A percentile compares a stretch with the other conserved stretches of the same genome.
Conservation (phyloP, 2,329 filamentous ascomycete genomes). For the Hymenoscyphus albidus region DNA sequence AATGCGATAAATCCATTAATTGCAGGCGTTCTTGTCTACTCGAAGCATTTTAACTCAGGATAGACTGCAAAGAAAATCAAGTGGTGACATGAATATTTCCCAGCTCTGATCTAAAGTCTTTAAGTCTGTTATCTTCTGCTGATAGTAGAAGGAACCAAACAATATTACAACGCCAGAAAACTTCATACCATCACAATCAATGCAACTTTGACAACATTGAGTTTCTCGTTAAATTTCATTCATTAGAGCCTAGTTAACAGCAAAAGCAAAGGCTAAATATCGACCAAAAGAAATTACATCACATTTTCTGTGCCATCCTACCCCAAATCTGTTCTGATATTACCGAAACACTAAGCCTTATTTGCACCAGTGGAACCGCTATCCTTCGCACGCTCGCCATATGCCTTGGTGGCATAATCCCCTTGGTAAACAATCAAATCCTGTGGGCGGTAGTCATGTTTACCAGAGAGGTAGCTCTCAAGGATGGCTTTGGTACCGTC, state of each 20-base stretch:
- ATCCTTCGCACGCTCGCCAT: conserved; percentile 32
- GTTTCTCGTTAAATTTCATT: not conserved
- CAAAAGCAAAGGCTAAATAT: conserved; percentile 1
- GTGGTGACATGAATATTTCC: too few relatives aligned
- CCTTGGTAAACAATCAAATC: conserved; percentile 88
- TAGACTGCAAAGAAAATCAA: too few relatives aligned
- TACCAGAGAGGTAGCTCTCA: conserved; percentile 83
- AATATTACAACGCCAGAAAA: too few relatives aligned
- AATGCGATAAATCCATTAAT: too few relatives aligned
- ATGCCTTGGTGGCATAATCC: conserved; percentile 85
- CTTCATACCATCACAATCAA: too few relatives aligned
- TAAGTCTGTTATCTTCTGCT: too few relatives aligned
- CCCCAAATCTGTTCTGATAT: not conserved
- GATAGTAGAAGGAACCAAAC: too few relatives aligned
- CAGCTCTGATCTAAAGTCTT: too few relatives aligned
- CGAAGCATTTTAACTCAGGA: too few relatives aligned
- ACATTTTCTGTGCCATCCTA: not conserved
- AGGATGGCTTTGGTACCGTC: conserved; percentile 85
- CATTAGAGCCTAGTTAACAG: not conserved
- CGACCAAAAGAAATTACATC: not conserved
- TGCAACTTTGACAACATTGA: too few relatives aligned
- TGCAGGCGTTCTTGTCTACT: too few relatives aligned
- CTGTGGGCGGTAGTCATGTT: conserved; percentile 81
- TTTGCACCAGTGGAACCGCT: conserved; percentile 17
- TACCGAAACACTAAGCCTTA: conserved; percentile 17